These are phyloP conservation scores for Staphylotrichum longicolle DNA, from an alignment of 495 filamentous ascomycete genomes.

Conservation along the genomic window DNA sequence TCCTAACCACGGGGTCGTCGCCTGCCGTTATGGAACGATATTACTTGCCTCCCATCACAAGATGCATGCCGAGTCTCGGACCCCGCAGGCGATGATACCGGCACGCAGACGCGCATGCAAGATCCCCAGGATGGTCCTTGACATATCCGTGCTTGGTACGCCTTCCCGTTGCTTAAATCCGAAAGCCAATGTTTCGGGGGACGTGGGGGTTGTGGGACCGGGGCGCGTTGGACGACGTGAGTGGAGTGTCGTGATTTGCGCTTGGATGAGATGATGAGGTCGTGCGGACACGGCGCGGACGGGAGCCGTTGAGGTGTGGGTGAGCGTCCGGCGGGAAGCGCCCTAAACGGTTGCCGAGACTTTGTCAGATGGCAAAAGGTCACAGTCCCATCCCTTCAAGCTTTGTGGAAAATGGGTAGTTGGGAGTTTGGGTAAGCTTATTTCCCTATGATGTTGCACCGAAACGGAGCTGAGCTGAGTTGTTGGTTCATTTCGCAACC, in stretches of 20 bases:
- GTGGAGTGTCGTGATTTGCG: conserved; percentile 14
- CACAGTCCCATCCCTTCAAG: too few species aligned
- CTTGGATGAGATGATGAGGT: conserved; percentile 9
- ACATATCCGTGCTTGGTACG: neutral
- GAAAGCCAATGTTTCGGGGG: neutral
- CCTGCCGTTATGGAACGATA: neutral
- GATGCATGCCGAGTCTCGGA: neutral
- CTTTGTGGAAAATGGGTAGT: too few species aligned
- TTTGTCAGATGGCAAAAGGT: too few species aligned
- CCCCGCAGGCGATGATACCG: neutral
- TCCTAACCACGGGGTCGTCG: too few species aligned
- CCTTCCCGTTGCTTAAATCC: conserved; percentile 5
- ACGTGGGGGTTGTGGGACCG: conserved; percentile 12
- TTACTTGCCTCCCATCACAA: neutral
- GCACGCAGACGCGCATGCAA: neutral
- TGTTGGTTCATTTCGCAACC: neutral
- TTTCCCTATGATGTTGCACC: conserved; percentile 1
- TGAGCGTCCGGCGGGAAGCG: too few species aligned
- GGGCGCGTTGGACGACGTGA: neutral
- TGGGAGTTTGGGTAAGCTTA: too few species aligned
- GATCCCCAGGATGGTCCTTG: neutral
- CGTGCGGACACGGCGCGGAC: too few species aligned
- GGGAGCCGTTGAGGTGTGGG: too few species aligned
- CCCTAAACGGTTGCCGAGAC: too few species aligned
- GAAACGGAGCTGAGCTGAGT: neutral